Conservation (phyloP, 1,139 yeast genomes). For the Hanseniaspora gamundiae region DNA sequence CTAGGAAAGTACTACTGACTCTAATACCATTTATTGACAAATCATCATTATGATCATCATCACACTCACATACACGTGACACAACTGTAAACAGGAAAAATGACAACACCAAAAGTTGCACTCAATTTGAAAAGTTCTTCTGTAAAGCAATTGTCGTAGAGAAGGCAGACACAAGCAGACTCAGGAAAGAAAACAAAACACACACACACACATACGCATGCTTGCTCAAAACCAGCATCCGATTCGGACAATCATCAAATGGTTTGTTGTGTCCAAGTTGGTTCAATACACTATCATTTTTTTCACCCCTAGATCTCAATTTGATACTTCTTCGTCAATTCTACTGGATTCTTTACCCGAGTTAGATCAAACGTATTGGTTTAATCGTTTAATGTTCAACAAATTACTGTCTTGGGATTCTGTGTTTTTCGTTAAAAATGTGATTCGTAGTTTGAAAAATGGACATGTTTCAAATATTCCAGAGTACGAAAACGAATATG, state of each 20-base stretch:
- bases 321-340: neutral
- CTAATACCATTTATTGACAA: too few species aligned
- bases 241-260: neutral
- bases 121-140: too few species aligned
- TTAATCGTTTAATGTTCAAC: neutral
- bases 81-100: too few species aligned
- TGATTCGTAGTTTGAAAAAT: neutral
- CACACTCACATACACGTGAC: too few species aligned
- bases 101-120: too few species aligned
- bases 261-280: neutral
- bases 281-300: neutral
- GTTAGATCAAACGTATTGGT: neutral
- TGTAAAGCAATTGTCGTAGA: too few species aligned
- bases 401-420: slow-evolving; percentile 1
- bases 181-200: too few species aligned
- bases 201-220: neutral
- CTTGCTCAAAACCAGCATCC: slow-evolving; percentile 9
- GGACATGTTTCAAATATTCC: neutral
- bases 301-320: slow-evolving; percentile 1
- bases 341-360: neutral
- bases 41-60: too few species aligned
- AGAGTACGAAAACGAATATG: slow-evolving; percentile 2
- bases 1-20: too few species aligned
- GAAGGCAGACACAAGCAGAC: too few species aligned
- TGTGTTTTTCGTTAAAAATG: neutral